Conservation (phyloP, 176 grass and related monocot species). For the Lolium multiflorum region DNA sequence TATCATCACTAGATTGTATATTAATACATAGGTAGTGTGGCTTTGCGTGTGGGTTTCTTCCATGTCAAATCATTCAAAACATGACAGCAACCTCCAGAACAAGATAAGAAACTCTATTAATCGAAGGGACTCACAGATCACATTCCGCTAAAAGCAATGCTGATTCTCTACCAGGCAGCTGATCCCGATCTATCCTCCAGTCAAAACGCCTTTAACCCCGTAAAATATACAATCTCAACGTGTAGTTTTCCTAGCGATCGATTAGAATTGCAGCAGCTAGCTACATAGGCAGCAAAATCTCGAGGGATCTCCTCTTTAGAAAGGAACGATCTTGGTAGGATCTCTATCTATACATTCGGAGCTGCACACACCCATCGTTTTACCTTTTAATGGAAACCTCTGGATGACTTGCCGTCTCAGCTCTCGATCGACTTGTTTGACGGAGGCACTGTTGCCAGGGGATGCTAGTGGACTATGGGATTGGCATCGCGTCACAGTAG, state of each 20-base stretch:
- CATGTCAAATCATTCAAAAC: constrained; percentile 5
- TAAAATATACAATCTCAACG: background rate
- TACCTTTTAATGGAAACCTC: background rate
- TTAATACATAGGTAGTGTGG: too few relatives aligned
- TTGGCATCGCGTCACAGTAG: constrained; percentile 5
- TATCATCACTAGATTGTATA: too few relatives aligned
- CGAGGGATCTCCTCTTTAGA: background rate
- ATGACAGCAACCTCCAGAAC: too few relatives aligned
- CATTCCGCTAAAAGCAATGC: constrained; percentile 30
- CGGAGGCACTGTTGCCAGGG: constrained; percentile 23
- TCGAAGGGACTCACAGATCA: background rate
- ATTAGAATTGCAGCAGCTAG: too few relatives aligned
- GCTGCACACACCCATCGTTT: background rate
- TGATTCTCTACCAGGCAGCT: background rate
- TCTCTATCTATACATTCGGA: background rate
- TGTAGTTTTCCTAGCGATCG: background rate
- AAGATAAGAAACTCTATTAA: background rate
- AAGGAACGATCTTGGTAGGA: background rate
- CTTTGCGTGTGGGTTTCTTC: background rate
- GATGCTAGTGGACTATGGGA: constrained; percentile 39
- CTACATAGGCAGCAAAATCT: constrained; percentile 3
- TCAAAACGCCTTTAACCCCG: constrained; percentile 16
- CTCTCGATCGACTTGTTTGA: background rate
- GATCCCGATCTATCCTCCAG: background rate
- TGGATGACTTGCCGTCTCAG: background rate